Evolutionary conservation across 2,329 filamentous ascomycete genomes (phyloP), one percentile per base, ranked within the genome.

Genomic region (Fusarium sambucinum): DNA sequence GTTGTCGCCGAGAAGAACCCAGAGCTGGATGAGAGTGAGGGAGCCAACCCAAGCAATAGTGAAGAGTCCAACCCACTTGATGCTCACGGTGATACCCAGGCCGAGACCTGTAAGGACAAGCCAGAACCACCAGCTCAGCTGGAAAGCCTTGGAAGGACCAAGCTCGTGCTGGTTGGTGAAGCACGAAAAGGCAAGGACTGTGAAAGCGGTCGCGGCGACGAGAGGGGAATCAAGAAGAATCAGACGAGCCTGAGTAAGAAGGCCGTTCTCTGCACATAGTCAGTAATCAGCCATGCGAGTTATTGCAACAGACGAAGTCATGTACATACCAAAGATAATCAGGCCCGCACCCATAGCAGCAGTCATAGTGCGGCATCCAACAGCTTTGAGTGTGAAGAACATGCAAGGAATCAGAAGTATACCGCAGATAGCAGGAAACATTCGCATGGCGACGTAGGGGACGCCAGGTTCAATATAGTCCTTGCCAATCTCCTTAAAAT

Each of bases 401-500:
- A 98, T 96, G 75, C 89, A 92, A 13, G 96, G 95, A 53, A 96
- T 93, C 37, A 97, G 88, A 57, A 96, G 81, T 62, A 98, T 90
- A 77, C 96, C 96, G 73, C 94, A 91, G 69, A 98, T 83, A 56
- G 96, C 96, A 38, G 96, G 95, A 71, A 97, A 89, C 81, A 98
- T 81, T 78, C 96, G 92, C 96, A 99, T 99, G 57, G 96, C 92
- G 57, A 99, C 96, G 80, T 99, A 99, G 42, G 96, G 96, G 55
- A 99, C 96, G 54, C 90, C 89, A 5, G 96, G 94, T 82, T 97
- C 96, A 68, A 98, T 79, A 78, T 99, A 99, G 80, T 99, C 96
- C 83, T 98, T 97, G 80, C 96, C 96, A 81, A 99, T 99, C 73
- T 99, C 94, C 85, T 98, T 99, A 85, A 99, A 99, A 80, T 98